phyloP scores from a whole-genome alignment of 306 rosid genomes.

The Glycyrrhiza uralensis region DNA sequence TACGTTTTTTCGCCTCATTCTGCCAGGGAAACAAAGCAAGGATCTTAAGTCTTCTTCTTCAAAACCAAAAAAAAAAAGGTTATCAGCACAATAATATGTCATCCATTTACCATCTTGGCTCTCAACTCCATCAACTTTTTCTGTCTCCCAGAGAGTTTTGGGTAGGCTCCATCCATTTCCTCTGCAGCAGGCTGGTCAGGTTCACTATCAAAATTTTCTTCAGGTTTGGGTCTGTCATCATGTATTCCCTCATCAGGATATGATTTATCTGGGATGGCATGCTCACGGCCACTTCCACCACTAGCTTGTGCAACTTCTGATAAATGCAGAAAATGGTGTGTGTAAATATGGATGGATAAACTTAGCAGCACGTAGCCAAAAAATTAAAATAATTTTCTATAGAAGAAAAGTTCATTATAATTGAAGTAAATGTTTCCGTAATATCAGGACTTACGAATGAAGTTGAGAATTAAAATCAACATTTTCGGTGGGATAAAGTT shows the following conservation, averaged over 20 bases:
- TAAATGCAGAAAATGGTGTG: not conserved
- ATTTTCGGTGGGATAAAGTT: not conserved
- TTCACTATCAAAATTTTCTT: slow-evolving; percentile 55
- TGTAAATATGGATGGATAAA: not conserved
- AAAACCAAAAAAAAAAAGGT: not conserved
- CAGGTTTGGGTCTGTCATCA: slow-evolving; percentile 43
- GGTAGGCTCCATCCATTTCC: slow-evolving; percentile 26
- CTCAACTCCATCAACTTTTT: slow-evolving; percentile 80
- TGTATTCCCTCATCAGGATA: slow-evolving; percentile 46
- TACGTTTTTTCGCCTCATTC: slow-evolving; percentile 85
- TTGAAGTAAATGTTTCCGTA: not conserved
- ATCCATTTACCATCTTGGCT: slow-evolving; percentile 68
- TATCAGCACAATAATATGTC: not conserved
- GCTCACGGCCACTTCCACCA: slow-evolving; percentile 33
- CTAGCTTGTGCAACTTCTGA: slow-evolving; percentile 49
- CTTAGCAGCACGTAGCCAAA: not conserved
- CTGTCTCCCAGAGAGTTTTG: slow-evolving; percentile 68
- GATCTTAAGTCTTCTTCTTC: not conserved
- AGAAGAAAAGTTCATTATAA: not conserved
- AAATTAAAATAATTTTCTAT: not conserved
- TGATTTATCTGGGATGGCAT: slow-evolving; percentile 29
- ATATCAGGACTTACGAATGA: not conserved
- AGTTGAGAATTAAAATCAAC: not conserved
- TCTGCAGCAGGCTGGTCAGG: slow-evolving; percentile 43
- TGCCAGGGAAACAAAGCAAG: slow-evolving; percentile 27